A percentile compares a stretch with the other conserved stretches of the same genome.
phyloP scores from a whole-genome alignment of 495 filamentous ascomycete genomes.

The Entonaema liquescens region DNA sequence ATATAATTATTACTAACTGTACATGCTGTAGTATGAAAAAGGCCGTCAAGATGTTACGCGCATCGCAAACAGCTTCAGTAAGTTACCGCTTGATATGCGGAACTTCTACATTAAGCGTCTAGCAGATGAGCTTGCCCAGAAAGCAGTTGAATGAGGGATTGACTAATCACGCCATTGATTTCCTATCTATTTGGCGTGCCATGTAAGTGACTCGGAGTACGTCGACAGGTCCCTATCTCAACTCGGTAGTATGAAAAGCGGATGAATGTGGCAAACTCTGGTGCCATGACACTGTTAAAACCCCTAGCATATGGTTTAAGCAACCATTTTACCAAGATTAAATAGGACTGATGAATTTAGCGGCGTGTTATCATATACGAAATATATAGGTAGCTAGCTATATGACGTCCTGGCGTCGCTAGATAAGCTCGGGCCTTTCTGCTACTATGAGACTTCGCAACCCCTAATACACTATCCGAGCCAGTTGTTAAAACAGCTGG shows the following conservation, averaged over 20 bases:
- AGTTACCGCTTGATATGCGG: slow-evolving; percentile 69
- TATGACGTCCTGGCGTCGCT: background rate
- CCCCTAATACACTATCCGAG: background rate
- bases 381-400: background rate
- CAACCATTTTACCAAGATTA: background rate
- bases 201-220: background rate
- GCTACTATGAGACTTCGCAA: background rate
- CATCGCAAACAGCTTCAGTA: slow-evolving; percentile 72
- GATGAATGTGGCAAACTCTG: background rate
- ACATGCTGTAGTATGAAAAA: slow-evolving; percentile 68
- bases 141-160: slow-evolving; percentile 5
- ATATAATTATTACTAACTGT: slow-evolving; percentile 6
- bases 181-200: background rate
- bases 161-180: no score
- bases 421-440: background rate
- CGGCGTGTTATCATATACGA: background rate
- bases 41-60: slow-evolving; percentile 74
- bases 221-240: background rate
- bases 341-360: background rate
- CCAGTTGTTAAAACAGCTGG: background rate
- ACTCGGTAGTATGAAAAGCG: background rate
- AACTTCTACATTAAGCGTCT: slow-evolving; percentile 80
- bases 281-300: background rate
- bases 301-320: background rate
- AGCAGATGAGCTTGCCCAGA: slow-evolving; percentile 69